Percentiles rank a stretch among this genome's conserved stretches.
Evolutionary conservation across 257 asterid genomes (phyloP).

Genomic region (Primulina huaijiensis): DNA sequence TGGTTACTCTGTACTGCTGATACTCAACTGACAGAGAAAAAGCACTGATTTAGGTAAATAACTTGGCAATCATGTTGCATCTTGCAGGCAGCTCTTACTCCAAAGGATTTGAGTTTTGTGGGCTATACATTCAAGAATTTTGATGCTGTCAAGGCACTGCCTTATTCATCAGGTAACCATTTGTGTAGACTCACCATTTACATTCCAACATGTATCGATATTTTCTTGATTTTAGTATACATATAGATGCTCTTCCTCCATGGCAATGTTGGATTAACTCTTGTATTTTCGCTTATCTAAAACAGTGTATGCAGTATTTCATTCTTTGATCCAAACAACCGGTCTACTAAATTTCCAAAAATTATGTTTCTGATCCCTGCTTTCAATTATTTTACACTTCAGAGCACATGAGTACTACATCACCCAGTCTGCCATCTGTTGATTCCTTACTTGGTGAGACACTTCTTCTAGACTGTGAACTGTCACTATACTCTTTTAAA

Average conservation of each 20-base stretch:
- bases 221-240: background rate
- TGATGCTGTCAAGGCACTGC: slow-evolving; percentile 84
- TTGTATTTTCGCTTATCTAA: background rate
- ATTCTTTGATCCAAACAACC: background rate
- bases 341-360: background rate
- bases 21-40: slow-evolving; percentile 1
- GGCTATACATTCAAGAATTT: slow-evolving; percentile 94
- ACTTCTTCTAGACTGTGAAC: slow-evolving; percentile 8
- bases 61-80: slow-evolving; percentile 28
- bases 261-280: background rate
- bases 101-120: slow-evolving; percentile 83
- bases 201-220: background rate
- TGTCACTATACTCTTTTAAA: background rate
- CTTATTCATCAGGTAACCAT: slow-evolving; percentile 58
- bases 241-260: background rate
- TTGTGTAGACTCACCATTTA: slow-evolving; percentile 6
- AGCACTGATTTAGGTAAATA: slow-evolving; percentile 25
- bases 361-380: background rate
- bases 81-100: slow-evolving; percentile 56
- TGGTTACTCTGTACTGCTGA: background rate
- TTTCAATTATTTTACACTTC: slow-evolving; percentile 22
- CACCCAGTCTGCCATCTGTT: slow-evolving; percentile 58
- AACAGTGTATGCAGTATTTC: background rate
- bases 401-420: slow-evolving; percentile 54
- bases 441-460: slow-evolving; percentile 56